Evolutionary conservation across 2,329 filamentous ascomycete genomes (phyloP).

Genomic region (Exophiala sideris): DNA sequence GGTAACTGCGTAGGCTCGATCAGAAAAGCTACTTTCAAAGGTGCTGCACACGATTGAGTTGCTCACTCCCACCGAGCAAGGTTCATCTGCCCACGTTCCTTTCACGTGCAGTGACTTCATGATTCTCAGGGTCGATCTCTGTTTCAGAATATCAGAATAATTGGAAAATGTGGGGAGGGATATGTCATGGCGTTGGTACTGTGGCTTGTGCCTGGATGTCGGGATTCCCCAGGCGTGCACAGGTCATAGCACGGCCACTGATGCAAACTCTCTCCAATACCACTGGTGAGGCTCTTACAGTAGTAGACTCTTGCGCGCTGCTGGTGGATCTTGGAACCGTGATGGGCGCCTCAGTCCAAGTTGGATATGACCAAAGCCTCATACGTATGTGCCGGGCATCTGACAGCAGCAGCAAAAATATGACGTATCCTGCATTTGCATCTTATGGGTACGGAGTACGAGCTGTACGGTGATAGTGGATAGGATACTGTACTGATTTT

Average conservation of each 20-base stretch:
- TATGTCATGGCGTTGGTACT: background rate
- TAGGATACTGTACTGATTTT: no score
- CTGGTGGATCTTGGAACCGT: background rate
- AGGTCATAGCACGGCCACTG: no score
- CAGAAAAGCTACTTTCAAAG: no score
- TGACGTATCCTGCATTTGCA: background rate
- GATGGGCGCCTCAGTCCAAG: background rate
- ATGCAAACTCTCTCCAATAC: no score
- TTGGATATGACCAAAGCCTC: slow-evolving; percentile 2
- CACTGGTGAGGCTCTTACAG: no score
- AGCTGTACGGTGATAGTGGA: no score
- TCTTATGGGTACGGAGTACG: no score
- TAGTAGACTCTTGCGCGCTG: no score
- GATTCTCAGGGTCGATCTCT: background rate
- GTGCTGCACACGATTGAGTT: no score
- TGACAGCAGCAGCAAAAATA: background rate
- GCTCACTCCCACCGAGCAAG: background rate
- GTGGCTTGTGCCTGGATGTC: no score
- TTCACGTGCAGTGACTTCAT: slow-evolving; percentile 13
- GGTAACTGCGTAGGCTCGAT: no score
- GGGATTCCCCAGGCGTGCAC: background rate
- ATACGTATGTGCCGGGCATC: slow-evolving; percentile 2
- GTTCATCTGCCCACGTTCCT: background rate
- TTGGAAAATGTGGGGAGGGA: background rate
- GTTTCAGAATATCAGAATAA: background rate